Conservation (phyloP, 176 grass and related monocot genomes). For the Eremochloa ophiuroides region DNA sequence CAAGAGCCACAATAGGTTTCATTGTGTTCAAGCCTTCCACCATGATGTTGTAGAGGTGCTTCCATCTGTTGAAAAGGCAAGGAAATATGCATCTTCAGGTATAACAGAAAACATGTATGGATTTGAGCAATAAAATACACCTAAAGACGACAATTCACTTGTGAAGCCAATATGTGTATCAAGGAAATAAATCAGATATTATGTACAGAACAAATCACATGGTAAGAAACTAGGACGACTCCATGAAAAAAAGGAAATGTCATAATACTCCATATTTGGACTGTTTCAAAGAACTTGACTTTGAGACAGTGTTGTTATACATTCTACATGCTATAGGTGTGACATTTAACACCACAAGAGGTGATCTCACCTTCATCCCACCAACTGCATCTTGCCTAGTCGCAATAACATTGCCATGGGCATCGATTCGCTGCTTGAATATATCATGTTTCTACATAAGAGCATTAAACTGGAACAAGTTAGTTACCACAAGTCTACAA, state of each 20-base stretch:
- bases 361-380: slow-evolving; percentile 68
- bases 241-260: neutral
- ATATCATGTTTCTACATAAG: slow-evolving; percentile 84
- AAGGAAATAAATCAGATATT: slow-evolving; percentile 5
- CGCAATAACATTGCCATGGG: slow-evolving; percentile 77
- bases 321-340: neutral
- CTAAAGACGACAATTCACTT: neutral
- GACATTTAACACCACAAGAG: slow-evolving; percentile 8
- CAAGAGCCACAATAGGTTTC: slow-evolving; percentile 99
- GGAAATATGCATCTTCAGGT: slow-evolving; percentile 15
- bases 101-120: slow-evolving; percentile 13
- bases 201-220: slow-evolving; percentile 5
- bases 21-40: slow-evolving; percentile 96
- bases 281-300: neutral
- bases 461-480: slow-evolving; percentile 21
- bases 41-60: slow-evolving; percentile 87
- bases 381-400: slow-evolving; percentile 86
- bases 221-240: slow-evolving; percentile 16
- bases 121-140: slow-evolving; percentile 8
- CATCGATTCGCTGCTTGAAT: slow-evolving; percentile 88
- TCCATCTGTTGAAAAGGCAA: slow-evolving; percentile 59
- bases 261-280: neutral
- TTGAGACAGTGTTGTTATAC: neutral
- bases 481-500: neutral
- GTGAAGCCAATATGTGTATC: neutral